Evolutionary conservation across 208 protist genomes (phyloP).

Genomic region (Wallacemonas sp.): DNA sequence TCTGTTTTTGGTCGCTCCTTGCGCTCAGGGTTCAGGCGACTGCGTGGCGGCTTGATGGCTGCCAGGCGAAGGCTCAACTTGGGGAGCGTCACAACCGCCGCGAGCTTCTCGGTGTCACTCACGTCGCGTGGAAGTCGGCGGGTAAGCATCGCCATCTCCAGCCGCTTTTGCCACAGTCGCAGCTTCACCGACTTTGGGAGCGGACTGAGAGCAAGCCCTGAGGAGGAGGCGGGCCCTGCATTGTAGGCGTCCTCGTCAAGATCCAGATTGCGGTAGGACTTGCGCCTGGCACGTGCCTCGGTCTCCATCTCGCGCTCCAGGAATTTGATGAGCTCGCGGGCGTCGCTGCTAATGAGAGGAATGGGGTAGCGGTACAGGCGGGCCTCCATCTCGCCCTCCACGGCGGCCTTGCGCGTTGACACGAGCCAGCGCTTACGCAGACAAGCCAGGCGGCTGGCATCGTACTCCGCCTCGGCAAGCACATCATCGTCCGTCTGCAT

Average conservation of each 20-base stretch:
- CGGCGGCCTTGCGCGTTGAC: constrained; percentile 18
- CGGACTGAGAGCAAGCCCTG: constrained; percentile 55
- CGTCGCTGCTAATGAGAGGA: constrained; percentile 50
- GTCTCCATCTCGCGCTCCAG: constrained; percentile 24
- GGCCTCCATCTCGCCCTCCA: constrained; percentile 45
- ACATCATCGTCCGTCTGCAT: not conserved
- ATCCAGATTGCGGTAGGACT: constrained; percentile 21
- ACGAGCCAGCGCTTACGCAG: constrained; percentile 73
- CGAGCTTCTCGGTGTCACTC: constrained; percentile 67
- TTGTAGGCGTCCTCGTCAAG: constrained; percentile 44
- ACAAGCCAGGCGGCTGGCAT: constrained; percentile 34
- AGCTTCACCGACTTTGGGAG: constrained; percentile 50
- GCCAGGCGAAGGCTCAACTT: constrained; percentile 45
- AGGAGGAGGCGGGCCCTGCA: constrained; percentile 38
- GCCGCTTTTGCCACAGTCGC: constrained; percentile 73
- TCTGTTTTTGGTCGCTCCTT: constrained; percentile 57
- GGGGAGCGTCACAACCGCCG: constrained; percentile 59
- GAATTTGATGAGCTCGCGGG: constrained; percentile 26
- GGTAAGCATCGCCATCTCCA: constrained; percentile 41
- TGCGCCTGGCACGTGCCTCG: constrained; percentile 22
- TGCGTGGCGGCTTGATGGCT: constrained; percentile 49
- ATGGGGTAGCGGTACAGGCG: constrained; percentile 52
- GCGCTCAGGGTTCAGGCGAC: constrained; percentile 78
- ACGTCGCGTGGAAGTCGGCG: constrained; percentile 28
- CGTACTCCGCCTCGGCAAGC: constrained; percentile 19